Percentiles rank a stretch among this genome's conserved stretches.
phyloP scores from a whole-genome alignment of 2,329 filamentous ascomycete species.

The Ambrosiella beaveri region DNA sequence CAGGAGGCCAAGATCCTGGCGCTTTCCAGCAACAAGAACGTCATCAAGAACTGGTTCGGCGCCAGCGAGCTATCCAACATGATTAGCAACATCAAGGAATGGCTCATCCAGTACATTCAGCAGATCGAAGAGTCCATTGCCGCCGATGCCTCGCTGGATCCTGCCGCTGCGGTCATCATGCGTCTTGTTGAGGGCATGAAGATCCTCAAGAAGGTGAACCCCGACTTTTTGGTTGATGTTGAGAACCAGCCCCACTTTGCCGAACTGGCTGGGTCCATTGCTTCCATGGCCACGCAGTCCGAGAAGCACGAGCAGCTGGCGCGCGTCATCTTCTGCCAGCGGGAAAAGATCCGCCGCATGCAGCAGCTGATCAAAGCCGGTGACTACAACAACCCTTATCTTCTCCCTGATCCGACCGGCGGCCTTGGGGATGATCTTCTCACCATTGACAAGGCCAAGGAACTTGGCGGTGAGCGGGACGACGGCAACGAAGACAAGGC shows the following conservation, averaged over 20 bases:
- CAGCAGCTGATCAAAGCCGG: background rate
- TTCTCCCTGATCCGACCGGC: background rate
- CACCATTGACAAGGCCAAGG: background rate
- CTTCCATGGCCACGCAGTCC: background rate
- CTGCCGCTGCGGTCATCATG: background rate
- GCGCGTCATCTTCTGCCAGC: background rate
- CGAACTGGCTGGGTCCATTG: background rate
- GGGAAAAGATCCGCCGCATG: background rate
- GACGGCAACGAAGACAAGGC: background rate
- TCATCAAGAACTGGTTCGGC: background rate
- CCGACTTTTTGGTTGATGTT: background rate
- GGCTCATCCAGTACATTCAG: background rate
- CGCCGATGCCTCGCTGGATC: background rate
- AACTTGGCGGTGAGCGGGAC: too few relatives aligned
- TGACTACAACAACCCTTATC: background rate
- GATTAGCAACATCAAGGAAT: background rate
- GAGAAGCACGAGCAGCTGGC: background rate
- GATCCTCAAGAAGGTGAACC: background rate
- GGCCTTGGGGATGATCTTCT: background rate
- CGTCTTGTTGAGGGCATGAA: background rate
- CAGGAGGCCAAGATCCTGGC: background rate
- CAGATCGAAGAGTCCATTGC: background rate
- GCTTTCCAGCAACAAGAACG: background rate
- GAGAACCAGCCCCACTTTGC: background rate
- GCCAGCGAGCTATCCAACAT: background rate